Percentiles rank a stretch among this genome's conserved stretches.
Evolutionary conservation across 345 rosid species (phyloP).

Genomic region (Noccaea bulbosa): DNA sequence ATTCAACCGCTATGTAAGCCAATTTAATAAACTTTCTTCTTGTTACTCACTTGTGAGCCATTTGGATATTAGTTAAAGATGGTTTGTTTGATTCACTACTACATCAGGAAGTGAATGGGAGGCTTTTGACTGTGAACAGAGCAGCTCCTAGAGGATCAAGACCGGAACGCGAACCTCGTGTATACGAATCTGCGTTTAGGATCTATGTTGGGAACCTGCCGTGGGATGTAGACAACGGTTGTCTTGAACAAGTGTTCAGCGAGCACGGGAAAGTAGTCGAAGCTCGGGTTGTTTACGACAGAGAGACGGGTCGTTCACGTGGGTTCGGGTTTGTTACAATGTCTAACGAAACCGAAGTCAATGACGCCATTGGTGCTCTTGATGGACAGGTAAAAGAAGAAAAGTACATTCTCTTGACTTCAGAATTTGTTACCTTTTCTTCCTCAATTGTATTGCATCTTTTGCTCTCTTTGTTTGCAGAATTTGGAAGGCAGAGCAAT

Average conservation of each 20-base stretch:
- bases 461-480: conserved; percentile 46
- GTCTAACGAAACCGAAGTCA: conserved; percentile 71
- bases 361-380: conserved; percentile 85
- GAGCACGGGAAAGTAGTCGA: conserved; percentile 83
- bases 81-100: background rate
- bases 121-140: conserved; percentile 76
- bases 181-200: conserved; percentile 52
- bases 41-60: background rate
- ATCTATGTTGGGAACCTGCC: conserved; percentile 84
- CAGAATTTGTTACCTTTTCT: background rate
- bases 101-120: conserved; percentile 68
- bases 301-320: conserved; percentile 90
- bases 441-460: background rate
- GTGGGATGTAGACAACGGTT: conserved; percentile 73
- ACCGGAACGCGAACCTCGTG: conserved; percentile 63
- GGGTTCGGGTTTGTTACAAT: conserved; percentile 91
- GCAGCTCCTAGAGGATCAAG: conserved; percentile 81
- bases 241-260: conserved; percentile 78
- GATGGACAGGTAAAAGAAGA: conserved; percentile 72
- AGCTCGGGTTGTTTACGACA: conserved; percentile 75
- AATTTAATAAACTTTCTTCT: conserved; percentile 26
- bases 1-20: conserved; percentile 66
- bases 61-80: background rate
- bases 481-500: conserved; percentile 78
- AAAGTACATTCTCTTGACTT: conserved; percentile 1